Base-by-base conservation (phyloP, 2,329 filamentous ascomycete species). In the Fusarium keratoplasticum region DNA sequence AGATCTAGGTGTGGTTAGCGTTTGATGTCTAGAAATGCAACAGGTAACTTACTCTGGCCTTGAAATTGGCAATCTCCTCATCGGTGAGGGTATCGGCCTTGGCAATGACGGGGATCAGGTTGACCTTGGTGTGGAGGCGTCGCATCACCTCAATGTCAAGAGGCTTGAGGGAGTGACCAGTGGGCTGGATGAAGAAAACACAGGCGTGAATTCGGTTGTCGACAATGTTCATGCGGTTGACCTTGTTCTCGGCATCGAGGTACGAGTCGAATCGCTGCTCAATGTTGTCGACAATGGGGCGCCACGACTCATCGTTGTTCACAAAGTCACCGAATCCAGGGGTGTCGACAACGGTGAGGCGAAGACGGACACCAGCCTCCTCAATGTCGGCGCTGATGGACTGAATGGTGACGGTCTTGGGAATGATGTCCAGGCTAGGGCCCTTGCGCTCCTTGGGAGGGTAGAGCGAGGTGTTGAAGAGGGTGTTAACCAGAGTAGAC, bases 271-370 rank as follows among this genome's bases (percentile, higher is more conserved):
- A 99, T 78, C 96, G 94, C 89, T 98, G 95, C 89, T 99, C 96
- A 81, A 99, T 98, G 89, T 98, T 98, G 89, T 99, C 96, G 80
- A 98, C 93, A 86, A 99, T 99, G 66, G 96, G 96, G 81, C 96
- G 92, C 96, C 96, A 99, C 31, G 96, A 99, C 86, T 98, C 96
- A 81, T 98, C 96, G 83, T 99, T 99, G 93, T 99, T 99, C 82
- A 99, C 96, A 82, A 98, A 99, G 86, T 99, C 96, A 81, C 96
- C 96, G 80, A 99, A 99, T 74, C 96, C 96, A 50, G 96, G 96
- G 11, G 96, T 99, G 80, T 99, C 96, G 75, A 99, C 96, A 62
- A 99, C 96, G 14, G 96, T 99, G 83, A 99, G 86, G 70, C 96
- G 94, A 75, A 99, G 92, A 82, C 96, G 95, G 70, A 99, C 96